Base-by-base conservation (phyloP, 2,329 filamentous ascomycete species). In the Aureobasidium vineae region DNA sequence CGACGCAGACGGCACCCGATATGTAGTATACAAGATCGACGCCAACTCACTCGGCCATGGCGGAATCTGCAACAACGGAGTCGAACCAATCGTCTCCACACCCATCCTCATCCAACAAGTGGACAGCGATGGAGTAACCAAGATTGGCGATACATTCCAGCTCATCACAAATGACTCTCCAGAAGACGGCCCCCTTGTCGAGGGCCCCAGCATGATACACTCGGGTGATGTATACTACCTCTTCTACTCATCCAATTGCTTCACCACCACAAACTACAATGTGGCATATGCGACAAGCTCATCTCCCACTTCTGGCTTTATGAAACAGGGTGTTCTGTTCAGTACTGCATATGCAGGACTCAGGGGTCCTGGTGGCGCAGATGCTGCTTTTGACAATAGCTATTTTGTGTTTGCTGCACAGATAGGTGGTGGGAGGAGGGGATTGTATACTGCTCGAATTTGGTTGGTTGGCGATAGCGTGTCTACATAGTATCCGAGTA, bases 231-330 rank as follows among this genome's bases (percentile, higher is more conserved):
- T 70, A 45, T 75, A 74, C 50, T 70, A 72, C 2, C 69, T 76
- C 7, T 75, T 76, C 60, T 76, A 74, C 68, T 72, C 70, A 5
- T 68, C 66, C 6, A 70, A 74, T 23, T 76, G 74, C 69, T 76
- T 71, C 66, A 68, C 57, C 31, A 71, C 70, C 2, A 38, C 68
- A 7, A 69, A 70, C 15, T 76, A 76, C 66, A 71, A 73, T 61
- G 71, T 74, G 19, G 68, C 69, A 16, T 70, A 70, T 40, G 70
- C 70, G 11, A 71, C 69, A 1, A 64, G 65, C 28, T 31, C 43
- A 11, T 64, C 61, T 15, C 41, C 68, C 2, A 67, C 57, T 7
- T 69, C 68, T 10, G 59, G 66, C 8, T 73, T 69, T 40, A 65
- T 53, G 31, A 70, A 70, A 56, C 40, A 69, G 40, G 66, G 49